Conservation (phyloP, 2,329 filamentous ascomycete species). For the Calonectria henricotiae region DNA sequence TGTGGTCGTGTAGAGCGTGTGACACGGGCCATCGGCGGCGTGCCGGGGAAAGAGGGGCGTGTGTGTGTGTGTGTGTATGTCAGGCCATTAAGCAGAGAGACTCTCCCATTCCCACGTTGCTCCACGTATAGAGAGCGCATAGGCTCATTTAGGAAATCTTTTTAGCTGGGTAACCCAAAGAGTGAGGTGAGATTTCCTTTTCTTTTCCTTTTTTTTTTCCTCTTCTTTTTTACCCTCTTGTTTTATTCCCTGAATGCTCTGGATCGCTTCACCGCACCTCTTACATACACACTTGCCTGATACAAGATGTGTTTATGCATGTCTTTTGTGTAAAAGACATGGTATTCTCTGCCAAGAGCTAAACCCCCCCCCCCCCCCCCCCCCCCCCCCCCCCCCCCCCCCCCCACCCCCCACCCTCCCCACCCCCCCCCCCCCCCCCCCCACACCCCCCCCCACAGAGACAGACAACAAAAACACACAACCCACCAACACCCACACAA, state of each 20-base stretch:
- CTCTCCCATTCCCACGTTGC: too few relatives aligned
- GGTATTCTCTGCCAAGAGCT: too few relatives aligned
- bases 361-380: too few relatives aligned
- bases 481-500: too few relatives aligned
- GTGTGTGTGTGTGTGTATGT: neutral
- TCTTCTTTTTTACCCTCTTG: too few relatives aligned
- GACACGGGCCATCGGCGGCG: slow-evolving; percentile 16
- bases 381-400: too few relatives aligned
- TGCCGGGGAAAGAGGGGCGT: neutral
- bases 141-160: neutral
- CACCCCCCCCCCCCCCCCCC: too few relatives aligned
- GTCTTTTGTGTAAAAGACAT: neutral
- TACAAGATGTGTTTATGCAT: neutral
- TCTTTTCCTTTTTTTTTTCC: neutral
- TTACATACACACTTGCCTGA: neutral
- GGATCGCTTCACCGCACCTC: slow-evolving; percentile 20
- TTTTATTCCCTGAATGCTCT: too few relatives aligned
- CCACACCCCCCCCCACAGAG: too few relatives aligned
- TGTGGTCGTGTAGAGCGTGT: slow-evolving; percentile 7
- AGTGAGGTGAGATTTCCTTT: slow-evolving; percentile 15
- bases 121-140: too few relatives aligned
- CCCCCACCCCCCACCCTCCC: too few relatives aligned
- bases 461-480: too few relatives aligned
- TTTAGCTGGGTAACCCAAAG: neutral
- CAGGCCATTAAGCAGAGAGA: neutral